A percentile compares a stretch with the other conserved stretches of the same genome.
Conservation (phyloP, 2,329 filamentous ascomycete species). For the Gnomoniopsis smithogilvyi region DNA sequence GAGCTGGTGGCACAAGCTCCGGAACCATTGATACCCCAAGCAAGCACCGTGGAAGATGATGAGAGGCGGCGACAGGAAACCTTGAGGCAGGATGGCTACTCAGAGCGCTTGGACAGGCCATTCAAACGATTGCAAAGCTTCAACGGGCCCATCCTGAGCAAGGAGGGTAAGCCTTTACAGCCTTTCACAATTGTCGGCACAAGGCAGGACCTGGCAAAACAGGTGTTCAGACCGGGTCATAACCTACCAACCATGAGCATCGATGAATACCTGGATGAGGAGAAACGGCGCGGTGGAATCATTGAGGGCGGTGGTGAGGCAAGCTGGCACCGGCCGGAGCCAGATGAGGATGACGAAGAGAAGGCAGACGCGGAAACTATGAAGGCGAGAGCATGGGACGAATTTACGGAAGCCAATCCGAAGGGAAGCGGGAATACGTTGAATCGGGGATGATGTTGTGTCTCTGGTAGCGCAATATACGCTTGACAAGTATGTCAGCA, state of each 20-base stretch:
- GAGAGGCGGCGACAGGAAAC: slow-evolving; percentile 33
- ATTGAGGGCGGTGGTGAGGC: slow-evolving; percentile 86
- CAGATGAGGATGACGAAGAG: slow-evolving; percentile 89
- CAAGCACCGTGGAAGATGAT: slow-evolving; percentile 45
- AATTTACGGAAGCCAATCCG: slow-evolving; percentile 86
- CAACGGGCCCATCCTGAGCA: slow-evolving; percentile 64
- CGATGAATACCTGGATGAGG: slow-evolving; percentile 95
- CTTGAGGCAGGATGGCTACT: slow-evolving; percentile 44
- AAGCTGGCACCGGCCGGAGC: slow-evolving; percentile 63
- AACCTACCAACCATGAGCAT: slow-evolving; percentile 97
- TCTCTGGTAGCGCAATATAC: background rate
- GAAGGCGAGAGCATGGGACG: slow-evolving; percentile 94
- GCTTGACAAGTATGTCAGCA: background rate
- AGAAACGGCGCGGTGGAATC: slow-evolving; percentile 78
- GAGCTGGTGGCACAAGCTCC: slow-evolving; percentile 78
- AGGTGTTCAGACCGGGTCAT: slow-evolving; percentile 87
- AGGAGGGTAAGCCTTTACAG: slow-evolving; percentile 78
- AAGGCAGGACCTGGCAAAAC: slow-evolving; percentile 70
- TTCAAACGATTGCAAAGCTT: slow-evolving; percentile 47
- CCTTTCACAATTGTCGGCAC: slow-evolving; percentile 84
- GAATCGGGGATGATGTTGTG: slow-evolving; percentile 59
- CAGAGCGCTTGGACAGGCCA: slow-evolving; percentile 70
- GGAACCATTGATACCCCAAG: slow-evolving; percentile 39
- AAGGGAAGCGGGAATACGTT: slow-evolving; percentile 80
- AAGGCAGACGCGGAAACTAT: slow-evolving; percentile 85